These are phyloP conservation scores for Polysphondylium violaceum DNA, from an alignment of 78 protist genomes.

Conservation along the genomic window DNA sequence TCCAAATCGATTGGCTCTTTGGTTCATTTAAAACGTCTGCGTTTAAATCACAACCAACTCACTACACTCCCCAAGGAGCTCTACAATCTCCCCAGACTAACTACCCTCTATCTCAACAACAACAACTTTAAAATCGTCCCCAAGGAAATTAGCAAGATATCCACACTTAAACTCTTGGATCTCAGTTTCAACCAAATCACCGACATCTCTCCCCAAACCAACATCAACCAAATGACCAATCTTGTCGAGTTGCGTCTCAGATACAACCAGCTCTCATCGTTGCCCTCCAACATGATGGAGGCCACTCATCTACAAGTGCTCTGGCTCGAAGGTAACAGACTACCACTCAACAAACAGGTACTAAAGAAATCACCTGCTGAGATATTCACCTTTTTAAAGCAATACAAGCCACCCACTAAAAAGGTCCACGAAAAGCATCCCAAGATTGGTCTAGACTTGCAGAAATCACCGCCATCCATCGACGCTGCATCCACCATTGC, in stretches of 20 bases:
- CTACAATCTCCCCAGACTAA: slow-evolving; percentile 32
- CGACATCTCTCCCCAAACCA: slow-evolving; percentile 52
- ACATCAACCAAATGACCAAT: slow-evolving; percentile 36
- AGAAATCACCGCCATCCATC: slow-evolving; percentile 29
- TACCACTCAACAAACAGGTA: slow-evolving; percentile 35
- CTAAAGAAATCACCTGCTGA: slow-evolving; percentile 66
- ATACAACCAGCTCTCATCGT: slow-evolving; percentile 56
- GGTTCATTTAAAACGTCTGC: slow-evolving; percentile 55
- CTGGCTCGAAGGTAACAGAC: slow-evolving; percentile 65
- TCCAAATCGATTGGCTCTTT: slow-evolving; percentile 54
- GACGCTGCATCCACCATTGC: slow-evolving; percentile 62
- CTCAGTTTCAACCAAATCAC: slow-evolving; percentile 72
- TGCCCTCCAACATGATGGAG: slow-evolving; percentile 56
- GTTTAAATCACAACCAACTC: slow-evolving; percentile 57
- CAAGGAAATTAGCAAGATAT: slow-evolving; percentile 26
- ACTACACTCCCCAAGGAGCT: slow-evolving; percentile 67
- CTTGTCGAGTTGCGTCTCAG: slow-evolving; percentile 55
- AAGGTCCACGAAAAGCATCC: neutral
- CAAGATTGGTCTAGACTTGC: neutral
- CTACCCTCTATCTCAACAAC: slow-evolving; percentile 60
- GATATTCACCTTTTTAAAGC: slow-evolving; percentile 23
- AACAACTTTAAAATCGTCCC: slow-evolving; percentile 67
- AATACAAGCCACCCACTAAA: slow-evolving; percentile 39
- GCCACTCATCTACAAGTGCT: slow-evolving; percentile 61
- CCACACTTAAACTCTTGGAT: slow-evolving; percentile 27